Evolutionary conservation across 164 flowering plant genomes (phyloP), one percentile per base, ranked within the genome.

Genomic region (Berberis vulgaris): DNA sequence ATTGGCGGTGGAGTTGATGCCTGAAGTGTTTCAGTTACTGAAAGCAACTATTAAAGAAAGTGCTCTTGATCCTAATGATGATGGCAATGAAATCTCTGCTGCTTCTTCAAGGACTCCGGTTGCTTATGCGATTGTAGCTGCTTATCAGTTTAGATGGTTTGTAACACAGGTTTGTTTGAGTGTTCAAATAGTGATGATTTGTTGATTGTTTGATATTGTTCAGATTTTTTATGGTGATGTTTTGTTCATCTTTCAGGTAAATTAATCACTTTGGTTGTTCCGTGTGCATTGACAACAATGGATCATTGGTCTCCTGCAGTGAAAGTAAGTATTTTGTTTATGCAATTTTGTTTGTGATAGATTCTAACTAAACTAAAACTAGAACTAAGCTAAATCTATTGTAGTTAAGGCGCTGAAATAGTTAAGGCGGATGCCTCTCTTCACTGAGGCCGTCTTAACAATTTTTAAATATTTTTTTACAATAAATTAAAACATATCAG

Each of bases 271-370:
- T 75, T 85, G 84, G 82, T 91, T 64, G 71, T 95, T 72, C 99
- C 99, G 61, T 86, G 97, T 81, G 94, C 80, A 44, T 74, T 95
- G 74, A 91, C 96, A 42, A 83, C 87, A 57, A 83, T 95, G 52
- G 99, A 95, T 81, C 97, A 91, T 72, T 95, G 97, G 97, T 91
- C 97, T 1, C 81, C 91, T 4, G 86, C 76, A 68, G 95, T 93
- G n/a, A 90, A 93, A 73, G 98, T 93, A 82, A 43, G 87, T 74
- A 0, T 6, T 60, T n/a, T 50, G 8, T 5, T 50, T 50, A n/a
- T 10, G 7, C 54, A 10, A 10, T 5, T 5, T 46, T 46, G 49
- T 46, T 46, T 46, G 49, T 46, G 8, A 46, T 46, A 46, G 49
- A 46, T 5, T 46, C 6, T 46, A 5, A 46, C 26, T 26, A 26